Evolutionary conservation across 495 filamentous ascomycete genomes (phyloP), one percentile per base, ranked within the genome.

Genomic region (Aspergillus wentii): DNA sequence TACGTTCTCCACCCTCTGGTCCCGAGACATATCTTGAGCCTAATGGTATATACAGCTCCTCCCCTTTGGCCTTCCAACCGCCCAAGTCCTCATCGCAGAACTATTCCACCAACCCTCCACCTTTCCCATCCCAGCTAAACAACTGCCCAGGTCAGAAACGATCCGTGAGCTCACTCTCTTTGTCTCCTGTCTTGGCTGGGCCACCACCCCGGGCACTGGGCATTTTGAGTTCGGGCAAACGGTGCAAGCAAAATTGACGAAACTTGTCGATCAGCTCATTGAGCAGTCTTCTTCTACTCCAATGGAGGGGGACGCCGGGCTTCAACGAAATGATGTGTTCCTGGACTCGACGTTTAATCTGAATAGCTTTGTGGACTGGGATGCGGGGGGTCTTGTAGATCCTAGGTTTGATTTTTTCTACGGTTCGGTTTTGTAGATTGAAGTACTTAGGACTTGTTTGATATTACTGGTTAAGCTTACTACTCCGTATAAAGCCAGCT

Each of bases 141-240:
- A n/a, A n/a, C 9, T 20, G 7, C 26, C 40, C 25, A 3, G 23
- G 17, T 10, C 33, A 8, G 18, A 43, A 18, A 15, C 32, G 14
- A 43, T 43, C 11, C 23, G 40, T 9, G 33, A 43, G 17, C 33
- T 43, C 18, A 43, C 40, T 8, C 8, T 43, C 21, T 43, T 30
- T 25, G 27, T 36, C 17, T 43, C 40, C n/a, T 43, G 40, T 21
- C 32, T 43, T 11, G 31, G 40, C 17, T 43, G 40, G 40, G 40
- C 31, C 4, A 10, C 40, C 5, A 23, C 33, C 21, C 40, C 40
- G 13, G 40, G 40, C 7, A 37, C 16, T 23, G 16, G 40, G 5
- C 36, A 43, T 21, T 20, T 16, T 17, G 40, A 30, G 13, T 43
- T 37, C n/a, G 36, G 40, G 25, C 36, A 36, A 10, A 14, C 22